Evolutionary conservation across 805 yeast species (phyloP).

Genomic region (Wickerhamomyces bovis): DNA sequence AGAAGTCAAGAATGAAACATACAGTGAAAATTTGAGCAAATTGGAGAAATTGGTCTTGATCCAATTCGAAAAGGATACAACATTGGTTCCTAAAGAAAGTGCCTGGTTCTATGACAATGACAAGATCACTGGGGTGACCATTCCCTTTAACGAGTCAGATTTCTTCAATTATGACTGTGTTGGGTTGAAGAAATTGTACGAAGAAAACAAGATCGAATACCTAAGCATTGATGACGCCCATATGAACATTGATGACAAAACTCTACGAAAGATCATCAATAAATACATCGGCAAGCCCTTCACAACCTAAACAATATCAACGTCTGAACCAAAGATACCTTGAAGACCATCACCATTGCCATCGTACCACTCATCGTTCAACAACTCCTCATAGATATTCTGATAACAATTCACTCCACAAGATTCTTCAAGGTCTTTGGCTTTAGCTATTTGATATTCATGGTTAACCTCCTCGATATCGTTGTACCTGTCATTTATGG

Average conservation of each 20-base stretch:
- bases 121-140: constrained; percentile 31
- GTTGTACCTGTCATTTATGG: constrained; percentile 3
- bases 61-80: constrained; percentile 55
- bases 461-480: constrained; percentile 11
- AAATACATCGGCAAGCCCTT: constrained; percentile 32
- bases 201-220: constrained; percentile 40
- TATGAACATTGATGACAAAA: constrained; percentile 55
- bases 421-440: background rate
- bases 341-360: constrained; percentile 8
- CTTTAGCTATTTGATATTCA: constrained; percentile 6
- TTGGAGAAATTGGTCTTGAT: constrained; percentile 54
- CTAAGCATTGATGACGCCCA: constrained; percentile 51
- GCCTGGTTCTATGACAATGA: constrained; percentile 61
- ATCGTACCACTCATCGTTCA: background rate
- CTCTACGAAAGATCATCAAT: constrained; percentile 37
- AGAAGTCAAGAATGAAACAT: constrained; percentile 28
- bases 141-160: constrained; percentile 43
- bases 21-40: constrained; percentile 35
- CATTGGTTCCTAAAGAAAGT: constrained; percentile 65
- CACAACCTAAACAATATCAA: constrained; percentile 13
- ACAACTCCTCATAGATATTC: background rate
- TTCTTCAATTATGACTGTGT: constrained; percentile 50
- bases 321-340: constrained; percentile 20
- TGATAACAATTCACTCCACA: background rate
- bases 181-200: constrained; percentile 48